Evolutionary conservation across 345 rosid genomes (phyloP).

Genomic region (Luvunga scandens): DNA sequence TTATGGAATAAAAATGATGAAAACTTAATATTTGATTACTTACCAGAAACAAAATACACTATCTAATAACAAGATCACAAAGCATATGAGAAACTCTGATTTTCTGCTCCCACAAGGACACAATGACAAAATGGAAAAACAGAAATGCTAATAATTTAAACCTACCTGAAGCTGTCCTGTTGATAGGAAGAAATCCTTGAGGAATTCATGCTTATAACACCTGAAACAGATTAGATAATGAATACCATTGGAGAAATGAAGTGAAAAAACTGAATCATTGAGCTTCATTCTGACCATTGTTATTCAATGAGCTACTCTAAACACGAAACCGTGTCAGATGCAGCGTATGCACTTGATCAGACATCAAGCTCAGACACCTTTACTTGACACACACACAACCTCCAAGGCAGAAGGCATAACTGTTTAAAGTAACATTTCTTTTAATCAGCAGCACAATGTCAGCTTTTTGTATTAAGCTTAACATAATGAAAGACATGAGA

Average conservation of each 20-base stretch:
- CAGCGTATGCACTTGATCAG: neutral
- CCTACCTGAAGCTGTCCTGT: slow-evolving; percentile 91
- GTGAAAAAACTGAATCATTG: neutral
- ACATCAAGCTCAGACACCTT: neutral
- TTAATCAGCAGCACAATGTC: neutral
- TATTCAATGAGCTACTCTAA: neutral
- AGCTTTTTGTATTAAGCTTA: neutral
- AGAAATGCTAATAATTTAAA: slow-evolving; percentile 19
- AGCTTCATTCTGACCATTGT: slow-evolving; percentile 2
- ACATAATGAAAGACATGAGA: neutral
- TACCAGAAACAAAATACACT: neutral
- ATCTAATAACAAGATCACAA: neutral
- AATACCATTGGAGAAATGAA: neutral
- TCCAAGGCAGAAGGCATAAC: neutral
- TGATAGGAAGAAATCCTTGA: slow-evolving; percentile 91
- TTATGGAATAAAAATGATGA: neutral
- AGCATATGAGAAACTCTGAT: slow-evolving; percentile 6
- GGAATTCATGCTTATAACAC: slow-evolving; percentile 77
- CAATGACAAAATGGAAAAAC: slow-evolving; percentile 9
- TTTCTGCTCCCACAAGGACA: neutral
- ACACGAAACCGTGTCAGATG: neutral
- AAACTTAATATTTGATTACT: neutral
- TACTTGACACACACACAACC: neutral
- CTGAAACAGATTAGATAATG: slow-evolving; percentile 41
- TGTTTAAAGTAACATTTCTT: neutral